Conservation (phyloP, 2,329 filamentous ascomycete genomes). For the Knoxdaviesia proteae region DNA sequence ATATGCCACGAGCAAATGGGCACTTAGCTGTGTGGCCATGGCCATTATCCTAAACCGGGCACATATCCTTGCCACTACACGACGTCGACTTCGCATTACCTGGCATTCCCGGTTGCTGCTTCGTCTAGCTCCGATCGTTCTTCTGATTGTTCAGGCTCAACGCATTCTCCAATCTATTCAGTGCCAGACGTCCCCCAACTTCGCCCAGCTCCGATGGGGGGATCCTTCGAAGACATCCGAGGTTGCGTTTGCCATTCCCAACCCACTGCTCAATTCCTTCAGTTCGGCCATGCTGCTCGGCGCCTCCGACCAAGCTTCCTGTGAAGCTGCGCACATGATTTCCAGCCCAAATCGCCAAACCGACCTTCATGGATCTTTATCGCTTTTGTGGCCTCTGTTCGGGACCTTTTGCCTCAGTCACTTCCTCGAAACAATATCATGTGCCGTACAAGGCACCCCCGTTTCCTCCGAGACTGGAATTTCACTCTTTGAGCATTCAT, state of each 20-base stretch:
- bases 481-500: constrained; percentile 88
- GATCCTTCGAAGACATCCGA: constrained; percentile 42
- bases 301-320: constrained; percentile 54
- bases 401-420: constrained; percentile 53
- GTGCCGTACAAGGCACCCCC: constrained; percentile 65
- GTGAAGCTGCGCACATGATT: constrained; percentile 52
- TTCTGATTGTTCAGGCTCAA: constrained; percentile 48
- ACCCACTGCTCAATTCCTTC: constrained; percentile 48
- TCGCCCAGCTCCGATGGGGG: constrained; percentile 48
- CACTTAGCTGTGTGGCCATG: constrained; percentile 67
- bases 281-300: constrained; percentile 55
- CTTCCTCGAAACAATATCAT: constrained; percentile 73
- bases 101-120: constrained; percentile 53
- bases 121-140: constrained; percentile 47
- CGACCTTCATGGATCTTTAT: constrained; percentile 55
- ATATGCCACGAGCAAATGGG: constrained; percentile 85
- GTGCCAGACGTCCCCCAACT: constrained; percentile 70
- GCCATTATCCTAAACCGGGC: constrained; percentile 79
- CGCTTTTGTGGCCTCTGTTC: constrained; percentile 56
- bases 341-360: constrained; percentile 17
- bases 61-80: constrained; percentile 77
- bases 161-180: constrained; percentile 65
- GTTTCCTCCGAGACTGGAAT: constrained; percentile 77
- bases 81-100: constrained; percentile 54
- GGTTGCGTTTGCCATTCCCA: constrained; percentile 49